Evolutionary conservation across 2,329 filamentous ascomycete genomes (phyloP).

Genomic region (Tolypocladium tundrense): DNA sequence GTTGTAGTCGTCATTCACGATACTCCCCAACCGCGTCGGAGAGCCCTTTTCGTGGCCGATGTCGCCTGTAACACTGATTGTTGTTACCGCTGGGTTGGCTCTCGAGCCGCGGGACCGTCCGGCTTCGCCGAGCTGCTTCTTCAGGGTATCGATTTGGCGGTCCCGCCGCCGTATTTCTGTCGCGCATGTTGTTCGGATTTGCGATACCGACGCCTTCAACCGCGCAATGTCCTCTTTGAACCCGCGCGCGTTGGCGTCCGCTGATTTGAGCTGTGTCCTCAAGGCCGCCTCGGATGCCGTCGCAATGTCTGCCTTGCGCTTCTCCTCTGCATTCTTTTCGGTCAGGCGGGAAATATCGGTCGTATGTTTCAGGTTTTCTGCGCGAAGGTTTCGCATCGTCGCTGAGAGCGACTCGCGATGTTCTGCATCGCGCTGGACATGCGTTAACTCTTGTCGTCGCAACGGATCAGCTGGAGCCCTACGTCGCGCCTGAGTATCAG

Average conservation of each 20-base stretch:
- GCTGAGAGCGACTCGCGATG: constrained; percentile 75
- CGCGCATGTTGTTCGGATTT: constrained; percentile 77
- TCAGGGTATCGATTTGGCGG: constrained; percentile 76
- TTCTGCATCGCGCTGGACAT: constrained; percentile 68
- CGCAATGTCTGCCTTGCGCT: constrained; percentile 43
- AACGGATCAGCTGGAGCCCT: constrained; percentile 9
- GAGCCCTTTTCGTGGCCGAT: constrained; percentile 36
- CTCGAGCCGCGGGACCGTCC: constrained; percentile 49
- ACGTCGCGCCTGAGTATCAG: constrained; percentile 84
- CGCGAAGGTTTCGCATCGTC: constrained; percentile 65
- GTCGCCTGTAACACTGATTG: constrained; percentile 47
- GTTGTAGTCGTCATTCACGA: constrained; percentile 45
- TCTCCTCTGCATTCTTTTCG: constrained; percentile 43
- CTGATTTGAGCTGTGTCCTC: constrained; percentile 58
- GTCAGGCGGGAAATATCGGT: constrained; percentile 52
- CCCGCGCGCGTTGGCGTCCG: constrained; percentile 63
- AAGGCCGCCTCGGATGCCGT: constrained; percentile 64
- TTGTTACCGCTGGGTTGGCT: constrained; percentile 43
- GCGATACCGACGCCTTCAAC: constrained; percentile 68
- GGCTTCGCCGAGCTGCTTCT: constrained; percentile 71
- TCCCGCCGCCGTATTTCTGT: constrained; percentile 89
- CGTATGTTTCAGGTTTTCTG: constrained; percentile 64
- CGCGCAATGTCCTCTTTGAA: constrained; percentile 76
- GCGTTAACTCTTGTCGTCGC: constrained; percentile 5
- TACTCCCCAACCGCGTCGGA: constrained; percentile 9